Percentiles rank a stretch among this genome's conserved stretches.
These are phyloP conservation scores for Thielaviopsis ethacetica DNA, from an alignment of 2,329 filamentous ascomycete species.

Conservation along the genomic window DNA sequence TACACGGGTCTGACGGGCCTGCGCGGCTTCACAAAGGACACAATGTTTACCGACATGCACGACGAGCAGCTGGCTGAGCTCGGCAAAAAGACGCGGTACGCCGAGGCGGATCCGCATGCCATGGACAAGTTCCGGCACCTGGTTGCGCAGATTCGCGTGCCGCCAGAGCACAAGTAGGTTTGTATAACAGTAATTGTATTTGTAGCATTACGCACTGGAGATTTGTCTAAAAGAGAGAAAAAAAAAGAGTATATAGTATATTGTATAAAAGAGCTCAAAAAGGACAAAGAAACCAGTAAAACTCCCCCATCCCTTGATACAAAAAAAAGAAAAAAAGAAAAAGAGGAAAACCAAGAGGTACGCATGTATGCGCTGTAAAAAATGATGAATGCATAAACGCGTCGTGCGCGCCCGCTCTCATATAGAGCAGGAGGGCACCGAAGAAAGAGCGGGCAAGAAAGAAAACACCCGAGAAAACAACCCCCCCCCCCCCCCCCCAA, in stretches of 20 bases:
- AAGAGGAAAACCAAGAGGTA: not conserved
- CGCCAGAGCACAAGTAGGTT: not conserved
- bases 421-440: too few relatives aligned
- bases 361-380: too few relatives aligned
- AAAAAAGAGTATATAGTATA: not conserved
- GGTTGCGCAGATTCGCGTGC: not conserved
- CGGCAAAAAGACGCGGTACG: slow-evolving; percentile 2
- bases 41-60: slow-evolving; percentile 15
- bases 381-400: not conserved
- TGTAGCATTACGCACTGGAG: too few relatives aligned
- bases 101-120: not conserved
- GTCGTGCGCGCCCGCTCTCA: too few relatives aligned
- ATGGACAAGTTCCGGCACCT: not conserved
- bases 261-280: slow-evolving; percentile 1
- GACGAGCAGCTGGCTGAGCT: not conserved
- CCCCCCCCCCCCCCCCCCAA: too few relatives aligned
- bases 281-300: not conserved
- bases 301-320: not conserved
- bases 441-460: too few relatives aligned
- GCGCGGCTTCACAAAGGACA: slow-evolving; percentile 4
- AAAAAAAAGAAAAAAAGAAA: not conserved
- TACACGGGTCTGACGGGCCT: slow-evolving; percentile 19
- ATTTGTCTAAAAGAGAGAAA: not conserved
- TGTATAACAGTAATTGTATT: too few relatives aligned
- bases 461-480: not conserved